A percentile compares a stretch with the other conserved stretches of the same genome.
Evolutionary conservation across 495 filamentous ascomycete genomes (phyloP).

Genomic region (Patellaria atrata): DNA sequence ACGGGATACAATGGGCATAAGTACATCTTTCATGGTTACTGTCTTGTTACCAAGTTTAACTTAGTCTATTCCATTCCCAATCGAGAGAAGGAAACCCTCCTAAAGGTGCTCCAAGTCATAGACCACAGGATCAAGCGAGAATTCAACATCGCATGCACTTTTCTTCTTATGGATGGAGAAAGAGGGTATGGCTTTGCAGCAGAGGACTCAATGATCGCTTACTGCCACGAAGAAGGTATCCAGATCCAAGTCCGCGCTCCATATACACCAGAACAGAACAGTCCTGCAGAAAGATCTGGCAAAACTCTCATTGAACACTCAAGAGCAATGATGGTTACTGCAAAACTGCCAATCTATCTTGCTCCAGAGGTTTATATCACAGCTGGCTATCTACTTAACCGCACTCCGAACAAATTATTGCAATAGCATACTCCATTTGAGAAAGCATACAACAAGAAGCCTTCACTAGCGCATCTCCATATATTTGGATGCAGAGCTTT

Average conservation of each 20-base stretch:
- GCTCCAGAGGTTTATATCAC: conserved; percentile 1
- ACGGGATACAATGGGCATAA: conserved; percentile 7
- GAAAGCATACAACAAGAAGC: neutral
- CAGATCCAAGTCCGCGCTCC: neutral
- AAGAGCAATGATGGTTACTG: conserved; percentile 7
- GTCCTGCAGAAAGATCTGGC: conserved; percentile 1
- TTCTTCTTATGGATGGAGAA: conserved; percentile 5
- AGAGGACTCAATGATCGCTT: too few relatives aligned
- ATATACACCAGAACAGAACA: conserved; percentile 6
- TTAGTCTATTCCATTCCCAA: conserved; percentile 5
- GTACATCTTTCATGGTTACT: conserved; percentile 7
- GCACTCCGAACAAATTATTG: conserved; percentile 7
- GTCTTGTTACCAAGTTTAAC: conserved; percentile 9
- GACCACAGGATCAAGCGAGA: conserved; percentile 3
- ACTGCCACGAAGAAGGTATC: neutral
- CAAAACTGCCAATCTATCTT: conserved; percentile 7
- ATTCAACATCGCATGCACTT: conserved; percentile 2
- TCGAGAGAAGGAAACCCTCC: conserved; percentile 3
- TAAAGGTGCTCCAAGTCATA: neutral
- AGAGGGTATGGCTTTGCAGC: conserved; percentile 3
- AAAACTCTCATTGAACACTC: conserved; percentile 1
- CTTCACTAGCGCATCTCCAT: conserved; percentile 4
- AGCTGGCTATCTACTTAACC: conserved; percentile 11
- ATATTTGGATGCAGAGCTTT: conserved; percentile 6
- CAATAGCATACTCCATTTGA: conserved; percentile 13